Evolutionary conservation across 2,329 filamentous ascomycete species (phyloP).

Genomic region (Claviceps pazoutovae): DNA sequence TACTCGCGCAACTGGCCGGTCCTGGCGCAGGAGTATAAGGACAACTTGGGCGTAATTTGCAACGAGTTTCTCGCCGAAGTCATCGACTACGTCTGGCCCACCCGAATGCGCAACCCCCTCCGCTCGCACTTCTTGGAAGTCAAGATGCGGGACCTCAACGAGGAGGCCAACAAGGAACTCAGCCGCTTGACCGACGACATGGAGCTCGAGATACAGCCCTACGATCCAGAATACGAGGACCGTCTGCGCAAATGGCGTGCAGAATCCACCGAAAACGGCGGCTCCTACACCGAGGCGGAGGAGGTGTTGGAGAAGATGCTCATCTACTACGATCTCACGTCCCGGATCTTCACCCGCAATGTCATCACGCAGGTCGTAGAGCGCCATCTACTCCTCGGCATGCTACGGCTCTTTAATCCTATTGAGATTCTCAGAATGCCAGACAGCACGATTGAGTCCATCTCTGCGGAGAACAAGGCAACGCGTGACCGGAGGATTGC

Average conservation of each 20-base stretch:
- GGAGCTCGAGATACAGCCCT: slow-evolving; percentile 38
- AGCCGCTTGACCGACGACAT: slow-evolving; percentile 33
- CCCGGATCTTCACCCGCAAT: slow-evolving; percentile 37
- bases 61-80: slow-evolving; percentile 39
- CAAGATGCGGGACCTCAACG: slow-evolving; percentile 32
- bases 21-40: slow-evolving; percentile 39
- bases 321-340: slow-evolving; percentile 39
- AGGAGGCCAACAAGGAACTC: slow-evolving; percentile 32
- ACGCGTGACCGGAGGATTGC: slow-evolving; percentile 33
- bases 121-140: slow-evolving; percentile 34
- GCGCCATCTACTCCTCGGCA: slow-evolving; percentile 35
- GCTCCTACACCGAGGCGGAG: slow-evolving; percentile 34
- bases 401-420: slow-evolving; percentile 38
- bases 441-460: slow-evolving; percentile 31
- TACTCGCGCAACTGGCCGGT: slow-evolving; percentile 38
- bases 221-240: slow-evolving; percentile 39
- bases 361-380: slow-evolving; percentile 39
- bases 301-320: slow-evolving; percentile 42
- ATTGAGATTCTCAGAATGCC: slow-evolving; percentile 35
- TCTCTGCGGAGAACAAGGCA: slow-evolving; percentile 39
- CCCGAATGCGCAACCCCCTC: slow-evolving; percentile 36
- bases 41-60: slow-evolving; percentile 39
- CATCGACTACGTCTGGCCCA: slow-evolving; percentile 35
- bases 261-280: slow-evolving; percentile 27
- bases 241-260: slow-evolving; percentile 33